Evolutionary conservation across 371 early-diverging fungal species (phyloP), one percentile per base, ranked within the genome.

Genomic region (Mortierella sp.): DNA sequence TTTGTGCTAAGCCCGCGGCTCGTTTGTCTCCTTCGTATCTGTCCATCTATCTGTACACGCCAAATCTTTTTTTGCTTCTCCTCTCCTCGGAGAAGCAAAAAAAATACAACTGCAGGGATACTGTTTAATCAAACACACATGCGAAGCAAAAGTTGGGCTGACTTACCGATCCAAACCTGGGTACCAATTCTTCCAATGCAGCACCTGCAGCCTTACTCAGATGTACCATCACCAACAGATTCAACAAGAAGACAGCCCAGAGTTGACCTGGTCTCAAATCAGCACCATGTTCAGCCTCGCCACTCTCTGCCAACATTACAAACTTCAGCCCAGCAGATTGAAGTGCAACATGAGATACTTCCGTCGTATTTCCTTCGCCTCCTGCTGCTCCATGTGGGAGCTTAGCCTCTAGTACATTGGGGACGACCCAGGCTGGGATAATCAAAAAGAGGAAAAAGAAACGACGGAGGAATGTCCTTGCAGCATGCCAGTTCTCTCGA

Each of bases 161-260:
- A 40, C 72, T 71, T 75, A 79, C 80, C 71, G 63, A 39, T 22
- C 80, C 80, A 45, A 68, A 66, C 62, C 61, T 71, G 18, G 80
- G 80, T 3, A 79, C 80, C 20, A 79, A 59, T 35, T 79, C 75
- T 51, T 79, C 80, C 22, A 79, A n/a, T 28, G 68, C 62, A 6
- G 68, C 80, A 24, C 75, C 68, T 22, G 80, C 80, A n/a, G 75
- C 80, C 49, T 79, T 79, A 24, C 80, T 74, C 18, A 79, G 54
- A 39, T 79, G 80, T 75, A 79, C 73, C 80, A 79, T 79, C 16
- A 58, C 68, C 40, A 79, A 62, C 72, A 79, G 62, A 60, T 79
- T 79, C 16, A 79, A 45, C 8, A 71, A 9, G 62, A 79, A 79
- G 28, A 75, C 54, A 16, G 30, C 47, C 35, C 75, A 9, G 22